Percentiles rank a stretch among this genome's conserved stretches.
These are phyloP conservation scores for Rhizopus delemar DNA, from an alignment of 371 early-diverging fungal genomes.

Conservation along the genomic window DNA sequence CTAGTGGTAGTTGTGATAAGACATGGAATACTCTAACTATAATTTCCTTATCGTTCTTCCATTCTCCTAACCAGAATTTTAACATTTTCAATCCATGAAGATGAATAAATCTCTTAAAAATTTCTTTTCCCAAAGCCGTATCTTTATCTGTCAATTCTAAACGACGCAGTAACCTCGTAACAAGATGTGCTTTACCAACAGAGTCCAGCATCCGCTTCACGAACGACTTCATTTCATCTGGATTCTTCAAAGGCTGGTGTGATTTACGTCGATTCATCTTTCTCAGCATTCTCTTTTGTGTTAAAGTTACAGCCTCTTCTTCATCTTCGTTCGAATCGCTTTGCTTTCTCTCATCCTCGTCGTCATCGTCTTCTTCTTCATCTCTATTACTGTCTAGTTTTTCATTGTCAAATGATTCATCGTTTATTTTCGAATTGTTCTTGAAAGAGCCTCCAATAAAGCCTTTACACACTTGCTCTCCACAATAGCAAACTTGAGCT, in stretches of 20 bases:
- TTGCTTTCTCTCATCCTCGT: constrained; percentile 5
- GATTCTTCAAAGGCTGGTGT: constrained; percentile 47
- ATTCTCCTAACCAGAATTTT: constrained; percentile 54
- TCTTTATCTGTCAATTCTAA: constrained; percentile 40
- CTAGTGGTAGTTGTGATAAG: constrained; percentile 59
- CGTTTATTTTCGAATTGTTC: neutral
- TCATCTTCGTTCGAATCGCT: neutral
- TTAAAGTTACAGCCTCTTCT: constrained; percentile 28
- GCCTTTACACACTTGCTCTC: constrained; percentile 86
- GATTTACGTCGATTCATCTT: constrained; percentile 21
- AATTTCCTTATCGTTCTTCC: constrained; percentile 45
- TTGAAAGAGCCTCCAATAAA: constrained; percentile 77
- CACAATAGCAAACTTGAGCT: constrained; percentile 94
- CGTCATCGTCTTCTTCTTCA: constrained; percentile 25
- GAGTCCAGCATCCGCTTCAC: constrained; percentile 68
- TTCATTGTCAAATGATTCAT: constrained; percentile 6
- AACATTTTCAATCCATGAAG: constrained; percentile 52
- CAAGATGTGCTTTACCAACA: constrained; percentile 56
- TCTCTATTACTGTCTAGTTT: constrained; percentile 29
- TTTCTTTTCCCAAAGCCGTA: constrained; percentile 38
- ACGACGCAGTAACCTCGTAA: constrained; percentile 46
- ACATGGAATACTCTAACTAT: constrained; percentile 45
- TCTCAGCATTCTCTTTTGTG: constrained; percentile 30
- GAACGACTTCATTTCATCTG: constrained; percentile 64
- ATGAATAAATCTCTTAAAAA: constrained; percentile 42